Evolutionary conservation across 1,139 yeast genomes (phyloP).

Genomic region (Kluyveromyces sp.): DNA sequence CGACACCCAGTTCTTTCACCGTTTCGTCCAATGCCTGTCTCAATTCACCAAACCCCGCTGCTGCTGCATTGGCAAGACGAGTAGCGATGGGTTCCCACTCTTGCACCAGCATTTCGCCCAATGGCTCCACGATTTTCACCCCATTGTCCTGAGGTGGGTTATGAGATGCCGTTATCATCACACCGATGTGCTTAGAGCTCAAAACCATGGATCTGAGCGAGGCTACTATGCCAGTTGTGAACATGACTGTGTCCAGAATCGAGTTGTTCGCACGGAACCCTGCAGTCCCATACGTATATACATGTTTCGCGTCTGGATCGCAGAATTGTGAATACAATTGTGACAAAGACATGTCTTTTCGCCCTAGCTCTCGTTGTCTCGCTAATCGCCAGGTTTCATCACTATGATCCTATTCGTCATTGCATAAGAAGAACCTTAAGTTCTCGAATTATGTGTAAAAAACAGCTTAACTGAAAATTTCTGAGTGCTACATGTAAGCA

Average conservation of each 20-base stretch:
- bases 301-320: conserved; percentile 32
- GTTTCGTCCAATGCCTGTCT: conserved; percentile 31
- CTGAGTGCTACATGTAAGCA: neutral
- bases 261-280: conserved; percentile 82
- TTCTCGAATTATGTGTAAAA: too few relatives aligned
- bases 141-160: conserved; percentile 95
- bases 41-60: conserved; percentile 22
- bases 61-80: conserved; percentile 59
- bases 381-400: too few relatives aligned
- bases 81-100: conserved; percentile 86
- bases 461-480: neutral
- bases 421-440: too few relatives aligned
- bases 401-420: too few relatives aligned
- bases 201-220: conserved; percentile 68
- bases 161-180: conserved; percentile 96
- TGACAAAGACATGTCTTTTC: neutral
- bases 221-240: conserved; percentile 78
- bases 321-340: conserved; percentile 16
- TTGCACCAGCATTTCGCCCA: conserved; percentile 85
- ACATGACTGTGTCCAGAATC: conserved; percentile 73
- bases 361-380: too few relatives aligned
- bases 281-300: conserved; percentile 83
- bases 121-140: conserved; percentile 90
- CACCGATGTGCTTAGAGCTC: conserved; percentile 66
- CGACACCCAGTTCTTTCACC: conserved; percentile 37